Evolutionary conservation across 176 grass and related monocot species (phyloP), one percentile per base, ranked within the genome.

Genomic region (Oryza meridionalis): DNA sequence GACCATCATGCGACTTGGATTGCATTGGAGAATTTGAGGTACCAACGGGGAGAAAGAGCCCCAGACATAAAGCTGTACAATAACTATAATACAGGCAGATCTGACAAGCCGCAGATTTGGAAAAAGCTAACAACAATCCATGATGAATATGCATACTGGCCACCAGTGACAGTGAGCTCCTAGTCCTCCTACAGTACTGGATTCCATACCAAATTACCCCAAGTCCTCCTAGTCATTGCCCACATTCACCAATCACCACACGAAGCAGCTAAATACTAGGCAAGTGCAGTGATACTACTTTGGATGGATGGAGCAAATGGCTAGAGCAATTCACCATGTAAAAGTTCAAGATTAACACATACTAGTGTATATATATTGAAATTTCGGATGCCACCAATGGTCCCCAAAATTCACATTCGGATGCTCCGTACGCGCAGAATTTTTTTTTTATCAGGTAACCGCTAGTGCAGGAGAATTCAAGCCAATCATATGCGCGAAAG

Each of bases 61-160:
- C 61, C 53, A 77, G 78, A 90, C 83, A 82, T 71, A 81, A 86
- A 86, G 84, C 69, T 90, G 84, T 74, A 47, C 38, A 40, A 50
- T 64, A 83, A 83, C 64, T 83, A 42, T 29, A 86, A 9, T 72
- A 72, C 67, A 86, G 45, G 11, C 73, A 80, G 88, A 90, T 87
- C 88, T 87, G 75, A 87, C 80, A 90, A 80, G 50, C 29, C 40
- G 67, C 33, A 46, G 78, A 47, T 62, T 81, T 62, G 38, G 72
- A 75, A 88, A 88, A 77, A 77, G 66, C 51, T 77, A 77, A 51
- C 40, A 51, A 65, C 40, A 11, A 65, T 70, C n/a, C 73, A 87
- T 50, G 71, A 49, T 72, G 73, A 72, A 45, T 43, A 32, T 74
- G 79, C 14, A 69, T 37, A 73, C 88, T 46, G n/a, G 26, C 22